A percentile compares a stretch with the other conserved stretches of the same genome.
Evolutionary conservation across 305 asterid genomes (phyloP).

Genomic region (Solanum hybrid): DNA sequence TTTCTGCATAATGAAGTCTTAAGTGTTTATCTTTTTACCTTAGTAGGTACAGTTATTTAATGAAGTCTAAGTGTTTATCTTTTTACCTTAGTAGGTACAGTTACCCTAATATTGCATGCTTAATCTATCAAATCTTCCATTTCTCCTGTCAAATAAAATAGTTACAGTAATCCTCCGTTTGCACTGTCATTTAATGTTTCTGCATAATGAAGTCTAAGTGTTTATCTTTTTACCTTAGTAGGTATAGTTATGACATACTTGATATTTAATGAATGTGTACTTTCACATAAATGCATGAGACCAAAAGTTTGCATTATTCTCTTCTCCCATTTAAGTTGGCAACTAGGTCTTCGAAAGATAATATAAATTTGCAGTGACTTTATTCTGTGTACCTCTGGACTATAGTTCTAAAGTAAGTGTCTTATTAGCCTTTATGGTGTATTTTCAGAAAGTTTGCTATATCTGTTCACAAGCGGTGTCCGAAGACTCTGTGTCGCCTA

Average conservation of each 20-base stretch:
- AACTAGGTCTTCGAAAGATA: not conserved
- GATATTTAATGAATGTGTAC: not conserved
- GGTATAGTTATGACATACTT: not conserved
- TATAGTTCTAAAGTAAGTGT: not conserved
- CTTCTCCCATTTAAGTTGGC: not conserved
- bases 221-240: not conserved
- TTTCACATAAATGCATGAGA: not conserved
- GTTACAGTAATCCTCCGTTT: not conserved
- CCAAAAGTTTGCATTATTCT: not conserved
- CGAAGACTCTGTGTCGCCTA: slow-evolving; percentile 65
- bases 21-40: not conserved
- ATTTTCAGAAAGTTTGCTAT: slow-evolving; percentile 79
- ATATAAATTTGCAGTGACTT: not conserved
- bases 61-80: not conserved
- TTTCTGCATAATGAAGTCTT: not conserved
- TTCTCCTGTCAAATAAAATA: not conserved
- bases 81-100: not conserved
- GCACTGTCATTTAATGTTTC: not conserved
- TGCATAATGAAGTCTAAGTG: not conserved
- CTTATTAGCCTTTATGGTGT: slow-evolving; percentile 8
- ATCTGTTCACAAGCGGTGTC: slow-evolving; percentile 67
- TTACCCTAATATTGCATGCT: not conserved
- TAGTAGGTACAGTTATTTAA: not conserved
- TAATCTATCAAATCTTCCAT: not conserved
- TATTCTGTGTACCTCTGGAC: not conserved